These are phyloP conservation scores for Pelargonium cotyledonis DNA, from an alignment of 441 rosid species.

Conservation along the genomic window DNA sequence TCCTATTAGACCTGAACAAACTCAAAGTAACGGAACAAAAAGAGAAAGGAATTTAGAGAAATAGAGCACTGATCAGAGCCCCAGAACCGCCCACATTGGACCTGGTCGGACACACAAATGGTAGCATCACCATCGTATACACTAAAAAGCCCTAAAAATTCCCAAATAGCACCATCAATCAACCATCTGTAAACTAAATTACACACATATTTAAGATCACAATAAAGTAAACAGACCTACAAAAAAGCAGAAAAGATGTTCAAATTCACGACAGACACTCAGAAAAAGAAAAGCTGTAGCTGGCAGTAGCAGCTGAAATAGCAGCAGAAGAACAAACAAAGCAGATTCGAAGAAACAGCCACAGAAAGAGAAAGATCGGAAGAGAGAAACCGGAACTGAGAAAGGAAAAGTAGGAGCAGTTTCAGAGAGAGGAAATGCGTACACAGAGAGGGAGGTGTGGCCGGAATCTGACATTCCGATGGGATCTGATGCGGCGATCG, in stretches of 20 bases:
- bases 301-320: background rate
- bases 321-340: slow-evolving; percentile 13
- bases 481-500: slow-evolving; percentile 5
- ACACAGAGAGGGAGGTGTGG: background rate
- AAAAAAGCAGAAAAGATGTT: background rate
- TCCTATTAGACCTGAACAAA: background rate
- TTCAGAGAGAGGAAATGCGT: background rate
- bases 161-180: background rate
- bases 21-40: background rate
- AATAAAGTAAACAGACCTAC: background rate
- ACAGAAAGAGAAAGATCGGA: slow-evolving; percentile 28
- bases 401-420: no score
- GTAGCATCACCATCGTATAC: background rate
- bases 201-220: background rate
- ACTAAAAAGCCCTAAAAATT: background rate
- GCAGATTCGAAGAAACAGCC: slow-evolving; percentile 21
- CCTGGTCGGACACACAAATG: background rate
- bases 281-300: background rate
- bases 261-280: background rate
- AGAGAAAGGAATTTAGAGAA: background rate
- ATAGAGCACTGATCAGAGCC: background rate
- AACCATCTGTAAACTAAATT: background rate
- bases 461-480: slow-evolving; percentile 34
- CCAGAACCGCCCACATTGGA: background rate
- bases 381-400: background rate